Percentiles rank a stretch among this genome's conserved stretches.
Conservation (phyloP, 2,329 filamentous ascomycete species). For the Calonectria hongkongensis region DNA sequence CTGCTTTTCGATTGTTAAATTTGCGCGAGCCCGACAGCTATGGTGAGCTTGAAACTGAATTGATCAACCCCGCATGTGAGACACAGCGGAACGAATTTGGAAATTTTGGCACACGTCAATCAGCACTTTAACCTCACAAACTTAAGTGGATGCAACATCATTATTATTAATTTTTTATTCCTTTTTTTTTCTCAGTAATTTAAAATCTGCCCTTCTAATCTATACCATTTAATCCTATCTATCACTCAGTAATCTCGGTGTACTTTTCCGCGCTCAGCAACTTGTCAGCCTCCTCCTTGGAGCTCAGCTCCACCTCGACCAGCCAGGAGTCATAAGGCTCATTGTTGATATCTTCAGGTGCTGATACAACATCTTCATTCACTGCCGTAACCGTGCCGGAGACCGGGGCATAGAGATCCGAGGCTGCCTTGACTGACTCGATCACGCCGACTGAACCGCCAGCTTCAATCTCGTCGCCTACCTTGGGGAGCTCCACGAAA, state of each 20-base stretch:
- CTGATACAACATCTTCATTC: conserved; percentile 83
- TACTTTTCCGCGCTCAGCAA: conserved; percentile 86
- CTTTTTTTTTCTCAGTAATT: neutral
- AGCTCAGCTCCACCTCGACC: conserved; percentile 75
- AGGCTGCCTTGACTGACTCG: conserved; percentile 94
- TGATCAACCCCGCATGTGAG: too few relatives aligned
- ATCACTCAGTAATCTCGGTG: conserved; percentile 48
- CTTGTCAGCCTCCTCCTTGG: conserved; percentile 73
- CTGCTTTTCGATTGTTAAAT: neutral
- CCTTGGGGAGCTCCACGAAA: conserved; percentile 86
- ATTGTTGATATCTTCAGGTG: conserved; percentile 81
- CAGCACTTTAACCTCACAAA: neutral
- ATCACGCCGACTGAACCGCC: conserved; percentile 91
- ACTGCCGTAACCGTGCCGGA: conserved; percentile 81
- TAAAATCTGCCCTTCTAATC: neutral
- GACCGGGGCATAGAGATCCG: conserved; percentile 90
- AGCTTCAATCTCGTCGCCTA: conserved; percentile 77
- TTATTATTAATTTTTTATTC: neutral
- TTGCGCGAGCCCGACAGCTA: neutral
- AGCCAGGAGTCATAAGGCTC: conserved; percentile 91
- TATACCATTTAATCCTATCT: conserved; percentile 34
- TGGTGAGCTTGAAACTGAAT: neutral
- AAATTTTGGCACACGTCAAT: too few relatives aligned
- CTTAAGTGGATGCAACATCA: neutral
- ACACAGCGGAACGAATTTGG: too few relatives aligned